Base-by-base conservation (phyloP, 192 early-diverging fungal genomes). In the Podila horticola region DNA sequence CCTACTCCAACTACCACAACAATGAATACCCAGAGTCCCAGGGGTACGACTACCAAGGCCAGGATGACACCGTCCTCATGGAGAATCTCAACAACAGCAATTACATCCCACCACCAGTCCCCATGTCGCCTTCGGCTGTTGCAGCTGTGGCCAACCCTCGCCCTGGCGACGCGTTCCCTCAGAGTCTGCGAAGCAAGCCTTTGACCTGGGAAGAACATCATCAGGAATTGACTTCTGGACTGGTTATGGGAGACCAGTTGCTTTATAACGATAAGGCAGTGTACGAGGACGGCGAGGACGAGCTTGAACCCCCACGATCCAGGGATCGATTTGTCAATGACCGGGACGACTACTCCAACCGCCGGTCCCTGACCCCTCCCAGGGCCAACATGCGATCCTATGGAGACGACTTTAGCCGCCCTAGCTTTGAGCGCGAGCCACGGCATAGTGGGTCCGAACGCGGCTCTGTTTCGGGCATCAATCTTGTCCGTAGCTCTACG, bases 341-440 rank as follows among this genome's bases (percentile, higher is more conserved):
- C 26, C 58, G 70, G 15, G 76, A 81, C 26, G 70, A 72, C 29
- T 81, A 60, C 13, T 65, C 71, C 6, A 17, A 26, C 13, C 77
- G 75, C 24, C 70, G 77, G 28, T 81, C 77, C 0, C 29, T 81
- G 60, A 81, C 77, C 15, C 77, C 77, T 22, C 77, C 77, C 11
- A 34, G 77, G 9, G 77, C 77, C 62, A 81, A 72, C 52, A 72
- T 79, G 76, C 70, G 63, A 30, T 79, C 77, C 15, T 81, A 81
- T 19, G 29, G 71, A 17, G 77, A 81, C 34, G 77, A 81, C 22
- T 81, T 73, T 29, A 52, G 51, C 0, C 24, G 77, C 41, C 77
- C 77, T 0, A 72, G 67, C 28, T 81, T 65, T 69, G 77, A 81
- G 7, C 60, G 62, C 5, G 71, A 81, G n/a, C 65, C 64, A 17